Evolutionary conservation across 768 basidiomycete genomes (phyloP), one percentile per base, ranked within the genome.

Genomic region (Omphalotus guepiniiformis): DNA sequence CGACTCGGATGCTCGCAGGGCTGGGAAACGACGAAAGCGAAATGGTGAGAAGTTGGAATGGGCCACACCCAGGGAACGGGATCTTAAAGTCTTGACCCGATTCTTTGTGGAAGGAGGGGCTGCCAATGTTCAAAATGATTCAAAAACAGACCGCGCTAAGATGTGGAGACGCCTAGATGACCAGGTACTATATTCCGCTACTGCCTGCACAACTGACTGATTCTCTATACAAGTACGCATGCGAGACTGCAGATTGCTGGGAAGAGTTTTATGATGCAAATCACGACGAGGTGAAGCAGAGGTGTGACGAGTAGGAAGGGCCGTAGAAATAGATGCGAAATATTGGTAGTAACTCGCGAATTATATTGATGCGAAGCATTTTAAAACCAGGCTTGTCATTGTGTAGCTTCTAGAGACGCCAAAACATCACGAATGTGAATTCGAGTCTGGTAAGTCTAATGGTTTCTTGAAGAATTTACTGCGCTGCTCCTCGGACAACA

Each of bases 381-480:
- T 46, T 23, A 13, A 26, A 28, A n/a, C n/a, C n/a, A n/a, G n/a
- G n/a, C n/a, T n/a, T n/a, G n/a, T n/a, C n/a, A 36, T 34, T 44
- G 23, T 4, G 11, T n/a, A 27, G 13, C 25, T 37, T 36, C 7
- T 26, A 46, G 23, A n/a, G 12, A 9, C 18, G 21, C 29, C 32
- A 18, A 42, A 30, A 6, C 38, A 46, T 46, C 19, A 46, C 39
- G 25, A 47, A 39, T 47, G 37, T 21, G 46, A 47, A 29, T 36
- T 8, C 29, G 46, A 22, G n/a, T 29, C 37, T 32, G 30, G 30
- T 9, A 47, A 29, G 46, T 72, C 67, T 53, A 71, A 67, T 58
- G 74, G 70, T 35, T 82, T 75, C 67, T 94, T 95, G 76, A 95
- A 95, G 70, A 96, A 95, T 32, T 71, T 76, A 66, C 72, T 79